Base-by-base conservation (phyloP, 768 basidiomycete species). In the Suillus weaverae region DNA sequence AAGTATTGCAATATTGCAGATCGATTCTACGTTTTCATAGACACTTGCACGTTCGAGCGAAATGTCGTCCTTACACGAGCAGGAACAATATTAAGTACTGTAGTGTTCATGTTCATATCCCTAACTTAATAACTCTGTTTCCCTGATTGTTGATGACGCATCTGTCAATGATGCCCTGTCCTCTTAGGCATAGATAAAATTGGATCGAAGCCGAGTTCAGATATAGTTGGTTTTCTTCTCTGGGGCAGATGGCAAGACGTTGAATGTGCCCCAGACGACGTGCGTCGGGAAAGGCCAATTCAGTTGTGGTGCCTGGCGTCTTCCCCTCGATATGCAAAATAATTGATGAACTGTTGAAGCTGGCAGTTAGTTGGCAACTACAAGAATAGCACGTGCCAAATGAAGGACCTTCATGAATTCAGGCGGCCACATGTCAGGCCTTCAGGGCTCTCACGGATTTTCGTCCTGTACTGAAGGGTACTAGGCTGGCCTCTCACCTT, bases 121-220 rank as follows among this genome's bases (percentile, higher is more conserved):
- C 46, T 48, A 48, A 48, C n/a, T n/a, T n/a, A n/a, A n/a, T n/a
- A n/a, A n/a, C 13, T 22, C 11, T 22, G 2, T 10, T 50, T 3
- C 14, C 22, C 48, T 7, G 16, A 4, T 46, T 2, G n/a, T 46
- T 11, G 4, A 46, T 46, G n/a, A 22, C n/a, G 11, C 36, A 10
- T 46, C 26, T 8, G 22, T 26, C 13, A n/a, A n/a, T n/a, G n/a
- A 14, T 50, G 26, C 26, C 26, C 26, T 26, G 26, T 26, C 26
- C 1, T 26, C 26, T 2, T 26, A 1, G 88, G 89, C 86, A 90
- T 90, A 43, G 79, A 84, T 50, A 91, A 77, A 51, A 91, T 84
- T 11, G 92, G 91, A 73, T 93, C 91, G 71, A 92, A 92, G 4
- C 91, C 91, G 6, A 92, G 82, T 16, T 79, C 78, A 22, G 87